Evolutionary conservation across 805 yeast species (phyloP), one percentile per base, ranked within the genome.

Genomic region (Nakazawaea molendinolei): DNA sequence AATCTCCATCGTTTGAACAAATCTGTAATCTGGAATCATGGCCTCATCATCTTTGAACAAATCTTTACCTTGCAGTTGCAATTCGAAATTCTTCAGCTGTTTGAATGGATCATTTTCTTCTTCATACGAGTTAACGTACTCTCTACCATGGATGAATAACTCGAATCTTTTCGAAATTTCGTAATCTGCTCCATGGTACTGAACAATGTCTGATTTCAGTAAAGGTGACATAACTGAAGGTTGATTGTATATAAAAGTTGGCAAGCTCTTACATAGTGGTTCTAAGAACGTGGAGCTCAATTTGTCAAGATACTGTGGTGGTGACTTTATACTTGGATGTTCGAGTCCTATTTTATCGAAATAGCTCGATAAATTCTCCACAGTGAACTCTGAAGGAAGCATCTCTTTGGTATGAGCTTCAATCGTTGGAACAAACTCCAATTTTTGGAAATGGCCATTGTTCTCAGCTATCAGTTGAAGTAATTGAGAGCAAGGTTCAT

Each of bases 111-210:
- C 76, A 56, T 92, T 92, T 52, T 92, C 97, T 57, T 92, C 99
- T 48, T 92, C 98, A 53, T 92, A 92, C 0, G 97, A 95, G 54
- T 92, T 92, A 18, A 81, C 83, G 43, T 78, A 79, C 56, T 92
- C 99, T 44, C 71, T 70, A 0, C 92, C 89, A 28, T 69, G 60
- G 38, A 92, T 77, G 50, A 85, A 87, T 31, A 92, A 56, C 59
- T 92, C 98, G 52, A 90, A 92, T 32, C 98, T 58, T 31, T 74
- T 67, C 0, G 95, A 79, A 3, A 70, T 51, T 14, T 15, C 5
- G 67, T 51, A 8, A 61, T 65, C 38, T 38, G 30, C 66, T 28
- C 51, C 50, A 7, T 54, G 56, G 41, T 64, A 62, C 1, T 33
- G 34, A 14, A 56, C 45, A 16, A 18, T 31, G 0, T 63, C 51